These are phyloP conservation scores for Penicillium occitanis DNA, from an alignment of 2,329 filamentous ascomycete genomes.

Conservation along the genomic window DNA sequence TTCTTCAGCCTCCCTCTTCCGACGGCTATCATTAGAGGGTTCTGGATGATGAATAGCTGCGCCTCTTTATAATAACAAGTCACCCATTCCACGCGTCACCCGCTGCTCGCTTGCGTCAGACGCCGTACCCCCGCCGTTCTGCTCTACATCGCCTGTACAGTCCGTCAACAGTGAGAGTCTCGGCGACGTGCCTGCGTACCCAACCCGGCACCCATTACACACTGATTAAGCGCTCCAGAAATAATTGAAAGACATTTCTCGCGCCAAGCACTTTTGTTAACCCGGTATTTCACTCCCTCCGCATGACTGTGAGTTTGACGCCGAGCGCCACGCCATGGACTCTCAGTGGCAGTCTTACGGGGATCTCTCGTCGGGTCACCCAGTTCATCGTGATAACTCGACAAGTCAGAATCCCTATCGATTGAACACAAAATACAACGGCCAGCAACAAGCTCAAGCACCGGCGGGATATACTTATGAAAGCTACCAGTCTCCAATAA, in stretches of 20 bases:
- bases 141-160: constrained; percentile 21
- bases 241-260: constrained; percentile 22
- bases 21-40: constrained; percentile 16
- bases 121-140: constrained; percentile 17
- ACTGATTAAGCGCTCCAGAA: constrained; percentile 21
- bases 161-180: constrained; percentile 12
- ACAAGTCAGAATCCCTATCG: constrained; percentile 51
- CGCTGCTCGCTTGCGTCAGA: constrained; percentile 24
- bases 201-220: constrained; percentile 1
- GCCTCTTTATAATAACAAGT: constrained; percentile 24
- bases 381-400: constrained; percentile 64
- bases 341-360: constrained; percentile 66
- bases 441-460: constrained; percentile 50
- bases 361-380: constrained; percentile 60
- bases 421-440: constrained; percentile 50
- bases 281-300: constrained; percentile 13
- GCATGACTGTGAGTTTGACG: constrained; percentile 17
- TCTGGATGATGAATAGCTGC: constrained; percentile 26
- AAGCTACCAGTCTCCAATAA: constrained; percentile 56
- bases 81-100: constrained; percentile 19
- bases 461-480: constrained; percentile 67
- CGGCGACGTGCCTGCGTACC: constrained; percentile 8
- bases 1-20: constrained; percentile 10
- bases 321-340: constrained; percentile 49
- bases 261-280: background rate